phyloP scores from a whole-genome alignment of 345 rosid species.

The Limnanthes douglasii region DNA sequence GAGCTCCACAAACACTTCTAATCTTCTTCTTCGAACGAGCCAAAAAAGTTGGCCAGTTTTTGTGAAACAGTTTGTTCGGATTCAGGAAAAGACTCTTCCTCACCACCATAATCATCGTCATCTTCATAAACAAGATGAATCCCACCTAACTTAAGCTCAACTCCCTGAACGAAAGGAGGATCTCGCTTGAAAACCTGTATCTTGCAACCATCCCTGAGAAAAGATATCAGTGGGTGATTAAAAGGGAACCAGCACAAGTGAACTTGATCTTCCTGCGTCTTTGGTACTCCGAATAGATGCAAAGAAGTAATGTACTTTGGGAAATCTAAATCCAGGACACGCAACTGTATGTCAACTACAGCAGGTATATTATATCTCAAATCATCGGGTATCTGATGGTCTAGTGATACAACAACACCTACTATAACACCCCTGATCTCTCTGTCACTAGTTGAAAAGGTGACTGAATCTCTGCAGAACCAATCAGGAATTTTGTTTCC shows the following conservation, averaged over 20 bases:
- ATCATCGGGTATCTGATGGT: constrained; percentile 11
- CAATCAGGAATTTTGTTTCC: constrained; percentile 32
- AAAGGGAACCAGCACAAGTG: constrained; percentile 19
- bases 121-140: no score
- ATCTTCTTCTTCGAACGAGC: no score
- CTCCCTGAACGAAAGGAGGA: no score
- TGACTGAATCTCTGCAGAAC: constrained; percentile 16
- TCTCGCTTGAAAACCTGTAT: no score
- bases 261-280: constrained; percentile 19
- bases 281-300: constrained; percentile 24
- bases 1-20: no score
- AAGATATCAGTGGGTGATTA: constrained; percentile 11
- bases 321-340: constrained; percentile 8
- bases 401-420: constrained; percentile 19
- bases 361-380: constrained; percentile 10
- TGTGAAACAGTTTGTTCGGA: no score
- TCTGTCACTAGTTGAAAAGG: constrained; percentile 14
- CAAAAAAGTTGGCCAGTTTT: no score
- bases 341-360: constrained; percentile 17
- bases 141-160: no score
- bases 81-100: no score
- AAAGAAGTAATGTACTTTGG: neutral
- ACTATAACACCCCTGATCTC: constrained; percentile 19
- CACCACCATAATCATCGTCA: no score
- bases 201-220: no score